Evolutionary conservation across 495 filamentous ascomycete genomes (phyloP).

Genomic region (Patellaria atrata): DNA sequence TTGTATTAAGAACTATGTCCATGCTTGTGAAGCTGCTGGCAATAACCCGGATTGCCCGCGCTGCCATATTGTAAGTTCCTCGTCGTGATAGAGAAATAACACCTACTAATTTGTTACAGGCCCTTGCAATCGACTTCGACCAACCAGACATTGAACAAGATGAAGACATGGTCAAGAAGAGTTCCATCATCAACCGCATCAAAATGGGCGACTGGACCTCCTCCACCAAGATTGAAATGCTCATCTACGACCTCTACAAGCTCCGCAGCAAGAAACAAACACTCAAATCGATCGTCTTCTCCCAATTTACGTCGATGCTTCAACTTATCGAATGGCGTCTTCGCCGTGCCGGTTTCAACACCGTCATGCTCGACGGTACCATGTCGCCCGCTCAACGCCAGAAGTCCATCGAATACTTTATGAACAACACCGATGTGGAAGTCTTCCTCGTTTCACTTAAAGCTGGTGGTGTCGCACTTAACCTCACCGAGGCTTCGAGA

Average conservation of each 20-base stretch:
- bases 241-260: slow-evolving; percentile 83
- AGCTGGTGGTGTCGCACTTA: slow-evolving; percentile 88
- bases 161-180: slow-evolving; percentile 69
- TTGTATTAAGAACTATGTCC: slow-evolving; percentile 73
- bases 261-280: slow-evolving; percentile 80
- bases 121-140: slow-evolving; percentile 78
- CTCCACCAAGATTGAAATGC: slow-evolving; percentile 91
- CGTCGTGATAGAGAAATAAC: too few relatives aligned
- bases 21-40: slow-evolving; percentile 44
- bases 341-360: slow-evolving; percentile 85
- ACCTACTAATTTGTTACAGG: too few relatives aligned
- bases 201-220: slow-evolving; percentile 96
- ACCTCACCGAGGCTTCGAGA: slow-evolving; percentile 81
- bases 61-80: slow-evolving; percentile 89
- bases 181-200: slow-evolving; percentile 92
- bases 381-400: slow-evolving; percentile 91
- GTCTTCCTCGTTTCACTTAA: slow-evolving; percentile 92
- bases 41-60: slow-evolving; percentile 67
- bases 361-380: slow-evolving; percentile 89
- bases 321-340: slow-evolving; percentile 89
- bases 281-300: slow-evolving; percentile 72
- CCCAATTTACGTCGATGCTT: slow-evolving; percentile 58
- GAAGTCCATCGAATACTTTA: slow-evolving; percentile 85
- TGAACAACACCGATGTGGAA: slow-evolving; percentile 83
- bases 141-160: slow-evolving; percentile 89